Conservation (phyloP, 768 basidiomycete species). For the Suillus brevipes region DNA sequence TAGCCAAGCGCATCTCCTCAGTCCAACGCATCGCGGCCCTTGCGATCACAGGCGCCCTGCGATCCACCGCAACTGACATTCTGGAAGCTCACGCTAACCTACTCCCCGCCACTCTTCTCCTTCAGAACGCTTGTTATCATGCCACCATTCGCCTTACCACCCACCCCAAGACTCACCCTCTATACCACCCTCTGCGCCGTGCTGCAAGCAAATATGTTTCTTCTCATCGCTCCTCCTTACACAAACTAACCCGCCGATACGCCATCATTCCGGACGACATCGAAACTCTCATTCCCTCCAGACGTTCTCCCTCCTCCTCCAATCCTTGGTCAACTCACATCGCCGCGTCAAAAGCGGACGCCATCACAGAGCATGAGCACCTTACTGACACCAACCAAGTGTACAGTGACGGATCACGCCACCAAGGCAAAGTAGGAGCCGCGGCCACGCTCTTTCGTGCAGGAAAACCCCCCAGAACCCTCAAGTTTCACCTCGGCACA, state of each 20-base stretch:
- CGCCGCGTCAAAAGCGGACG: neutral
- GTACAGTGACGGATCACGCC: constrained; percentile 17
- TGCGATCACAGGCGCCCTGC: neutral
- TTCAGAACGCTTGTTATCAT: neutral
- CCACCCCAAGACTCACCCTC: neutral
- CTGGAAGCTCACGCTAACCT: neutral
- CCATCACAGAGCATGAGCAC: neutral
- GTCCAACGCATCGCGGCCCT: neutral
- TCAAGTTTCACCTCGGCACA: constrained; percentile 8
- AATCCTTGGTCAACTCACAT: neutral
- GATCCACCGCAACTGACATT: rapidly evolving
- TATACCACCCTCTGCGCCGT: neutral
- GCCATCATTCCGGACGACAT: neutral
- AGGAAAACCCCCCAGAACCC: neutral
- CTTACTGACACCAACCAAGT: neutral
- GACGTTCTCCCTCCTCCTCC: rapidly evolving
- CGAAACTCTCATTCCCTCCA: neutral
- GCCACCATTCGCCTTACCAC: neutral
- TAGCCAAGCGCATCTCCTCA: rapidly evolving
- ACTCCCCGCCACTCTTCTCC: rapidly evolving
- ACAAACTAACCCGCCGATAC: neutral
- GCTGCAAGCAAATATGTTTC: neutral
- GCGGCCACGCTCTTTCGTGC: neutral
- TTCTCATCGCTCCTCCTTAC: neutral
- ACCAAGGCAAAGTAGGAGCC: constrained; percentile 10